Percentiles rank a stretch among this genome's conserved stretches.
Conservation (phyloP, 1,284 basidiomycete species). For the Macrocystidia cucumis region DNA sequence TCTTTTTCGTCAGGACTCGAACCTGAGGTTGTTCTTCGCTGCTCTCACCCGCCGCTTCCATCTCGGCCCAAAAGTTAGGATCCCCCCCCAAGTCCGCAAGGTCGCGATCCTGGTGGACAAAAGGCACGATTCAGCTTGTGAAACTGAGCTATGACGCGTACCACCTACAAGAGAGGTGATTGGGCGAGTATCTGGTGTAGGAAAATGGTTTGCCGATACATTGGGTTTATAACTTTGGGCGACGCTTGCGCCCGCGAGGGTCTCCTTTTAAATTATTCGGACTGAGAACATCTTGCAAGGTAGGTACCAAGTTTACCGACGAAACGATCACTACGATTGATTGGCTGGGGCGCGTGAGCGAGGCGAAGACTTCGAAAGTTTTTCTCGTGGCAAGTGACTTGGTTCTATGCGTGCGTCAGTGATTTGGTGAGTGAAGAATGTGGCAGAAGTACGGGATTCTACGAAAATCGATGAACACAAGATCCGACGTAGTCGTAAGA, state of each 20-base stretch:
- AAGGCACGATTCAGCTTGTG: slow-evolving; percentile 6
- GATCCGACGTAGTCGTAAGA: slow-evolving; percentile 66
- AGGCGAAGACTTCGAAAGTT: slow-evolving; percentile 47
- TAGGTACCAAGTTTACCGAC: slow-evolving; percentile 35
- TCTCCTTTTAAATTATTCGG: slow-evolving; percentile 56
- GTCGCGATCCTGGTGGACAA: slow-evolving; percentile 45
- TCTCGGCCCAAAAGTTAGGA: slow-evolving; percentile 60
- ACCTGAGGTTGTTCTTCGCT: slow-evolving; percentile 16
- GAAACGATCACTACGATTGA: slow-evolving; percentile 52
- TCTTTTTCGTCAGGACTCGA: slow-evolving; percentile 24
- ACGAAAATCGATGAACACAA: slow-evolving; percentile 67
- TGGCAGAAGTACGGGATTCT: slow-evolving; percentile 52
- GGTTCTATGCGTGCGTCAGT: slow-evolving; percentile 40
- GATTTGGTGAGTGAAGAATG: background rate
- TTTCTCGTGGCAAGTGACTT: slow-evolving; percentile 50
- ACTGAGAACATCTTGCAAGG: slow-evolving; percentile 2
- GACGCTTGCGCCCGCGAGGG: slow-evolving; percentile 53
- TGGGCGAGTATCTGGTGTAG: slow-evolving; percentile 65
- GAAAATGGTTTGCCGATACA: slow-evolving; percentile 47
- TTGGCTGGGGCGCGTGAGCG: slow-evolving; percentile 70
- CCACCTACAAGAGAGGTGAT: slow-evolving; percentile 40
- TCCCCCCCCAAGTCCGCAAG: slow-evolving; percentile 58
- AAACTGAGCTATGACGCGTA: slow-evolving; percentile 1
- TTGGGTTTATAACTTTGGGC: slow-evolving; percentile 47
- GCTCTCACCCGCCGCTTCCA: slow-evolving; percentile 33